Evolutionary conservation across 768 basidiomycete genomes (phyloP), one percentile per base, ranked within the genome.

Genomic region (Termitomyces sp.): DNA sequence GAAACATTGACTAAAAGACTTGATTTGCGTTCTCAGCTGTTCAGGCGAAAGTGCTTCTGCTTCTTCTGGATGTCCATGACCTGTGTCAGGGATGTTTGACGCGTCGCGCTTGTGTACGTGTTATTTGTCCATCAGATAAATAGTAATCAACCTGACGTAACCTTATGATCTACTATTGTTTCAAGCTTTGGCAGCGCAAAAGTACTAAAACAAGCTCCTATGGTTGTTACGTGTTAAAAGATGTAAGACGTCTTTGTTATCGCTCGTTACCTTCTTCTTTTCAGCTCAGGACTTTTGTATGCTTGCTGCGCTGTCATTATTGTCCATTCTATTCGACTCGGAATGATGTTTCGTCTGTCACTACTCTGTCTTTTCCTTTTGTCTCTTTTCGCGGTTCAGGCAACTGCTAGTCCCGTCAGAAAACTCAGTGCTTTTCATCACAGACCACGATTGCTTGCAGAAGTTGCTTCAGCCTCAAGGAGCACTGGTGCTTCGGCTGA

Each of bases 331-430:
- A 18, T n/a, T 16, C 28, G 6, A 30, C 54, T 50, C 33, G 35
- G 7, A 36, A 43, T 56, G 23, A 58, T 60, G 56, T 56, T 44
- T 51, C 54, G 53, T 50, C 38, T 55, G 47, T 54, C 41, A n/a
- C 53, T 64, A 60, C 48, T 57, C 56, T 50, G 56, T 13, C 33
- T 50, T 50, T 5, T 57, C 52, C 55, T 61, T 44, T 16, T 61
- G 26, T 49, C 59, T 53, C 40, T 64, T 55, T 43, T 53, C 20
- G 30, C 38, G 28, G 38, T 55, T 38, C 53, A 54, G 43, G 57
- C 60, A 54, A 55, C 51, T 47, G 59, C 46, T 55, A 47, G 59
- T 8, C 63, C 61, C 30, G n/a, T 58, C 50, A 58, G 23, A 20
- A 56, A 53, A 41, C 50, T 55, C 30, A 54, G 26, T 36, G 26